Base-by-base conservation (phyloP, 2,329 filamentous ascomycete species). In the Fulvia fulva region DNA sequence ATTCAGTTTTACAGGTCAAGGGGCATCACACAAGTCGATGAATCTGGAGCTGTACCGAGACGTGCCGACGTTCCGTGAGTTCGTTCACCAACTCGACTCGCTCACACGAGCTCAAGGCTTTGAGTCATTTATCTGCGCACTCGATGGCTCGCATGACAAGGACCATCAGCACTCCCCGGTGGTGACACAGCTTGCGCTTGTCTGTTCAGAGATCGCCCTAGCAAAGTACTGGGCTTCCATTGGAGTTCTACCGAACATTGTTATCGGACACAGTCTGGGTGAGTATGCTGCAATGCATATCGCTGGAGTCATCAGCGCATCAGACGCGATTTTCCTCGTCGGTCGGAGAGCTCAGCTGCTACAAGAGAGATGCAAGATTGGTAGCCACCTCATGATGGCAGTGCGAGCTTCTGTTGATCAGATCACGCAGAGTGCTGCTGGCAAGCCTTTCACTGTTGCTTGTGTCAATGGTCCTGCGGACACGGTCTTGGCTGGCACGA, bases 191-290 rank as follows among this genome's bases (percentile, higher is more conserved):
- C 67, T 81, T 1, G 76, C 74, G 2, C 60, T 70, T 2, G 67
- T 74, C 2, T 74, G 67, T 52, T 53, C 76, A 0, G 67, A 81
- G 61, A 77, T 82, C 44, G 76, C 75, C 19, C 63, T 79, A 16
- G 50, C 61, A 7, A 51, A 59, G 12, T 60, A 64, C 34, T 68
- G 64, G 67, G 44, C 25, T 0, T 68, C 69, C 1, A 60, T 76
- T 3, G 69, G 70, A 14, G 55, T 73, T 7, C 45, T 43, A 19
- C 70, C 71, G 2, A 47, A 55, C 11, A 49, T 63, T 1, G 67
- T 72, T 14, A 53, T 72, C 1, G 71, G 71, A 1, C 71, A 73
- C 54, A 66, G 68, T 55, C 61, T 77, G 1, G 75, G 75, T 21
- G 74, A 77, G 56, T 77, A 75, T 59, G 72, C 73, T 2, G 75